Base-by-base conservation (phyloP, 352 stramenopile genomes). In the Phytophthora boehmeriae region DNA sequence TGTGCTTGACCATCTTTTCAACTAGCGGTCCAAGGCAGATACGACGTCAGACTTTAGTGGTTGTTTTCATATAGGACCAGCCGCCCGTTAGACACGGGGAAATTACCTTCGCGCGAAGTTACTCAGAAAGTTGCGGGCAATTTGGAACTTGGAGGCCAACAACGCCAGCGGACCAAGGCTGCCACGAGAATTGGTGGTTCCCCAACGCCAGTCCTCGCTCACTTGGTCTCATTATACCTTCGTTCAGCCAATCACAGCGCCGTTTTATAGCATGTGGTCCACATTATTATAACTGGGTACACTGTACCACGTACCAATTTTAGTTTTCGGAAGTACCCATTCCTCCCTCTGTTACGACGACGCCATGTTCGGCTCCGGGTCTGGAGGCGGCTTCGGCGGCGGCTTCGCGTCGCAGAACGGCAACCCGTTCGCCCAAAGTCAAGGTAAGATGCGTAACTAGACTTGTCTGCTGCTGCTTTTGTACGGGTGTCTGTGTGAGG, bases 1-100 rank as follows among this genome's bases (percentile, higher is more conserved):
- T 99, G 88, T 99, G 97, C 92, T 99, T 99, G 68, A 99, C 96
- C 97, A 95, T 94, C 71, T 92, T 30, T 95, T 87, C 66, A 77
- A 78, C 75, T 89, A 81, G 71, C n/a, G 83, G 49, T 56, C n/a
- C 30, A 36, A 1, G 14, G 10, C 19, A 68, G 17, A 14, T 16
- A 58, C 13, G 20, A 43, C 28, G n/a, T 56, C 30, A 34, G 19
- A 38, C 13, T 4, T 42, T 51, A 8, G 25, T 30, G 25, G 25
- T 30, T n/a, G n/a, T 6, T 30, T 6, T 30, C 25, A 30, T 30
- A 30, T 30, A 30, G 25, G 59, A 28, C 36, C 11, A 9, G 20
- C 25, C 17, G n/a, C n/a, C n/a, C n/a, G 35, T 25, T 43, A 32
- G 22, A 28, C 20, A 22, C 23, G 14, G 8, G n/a, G 47, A 2